phyloP scores from a whole-genome alignment of 106 monocot species.

The Dendrobium nobile region DNA sequence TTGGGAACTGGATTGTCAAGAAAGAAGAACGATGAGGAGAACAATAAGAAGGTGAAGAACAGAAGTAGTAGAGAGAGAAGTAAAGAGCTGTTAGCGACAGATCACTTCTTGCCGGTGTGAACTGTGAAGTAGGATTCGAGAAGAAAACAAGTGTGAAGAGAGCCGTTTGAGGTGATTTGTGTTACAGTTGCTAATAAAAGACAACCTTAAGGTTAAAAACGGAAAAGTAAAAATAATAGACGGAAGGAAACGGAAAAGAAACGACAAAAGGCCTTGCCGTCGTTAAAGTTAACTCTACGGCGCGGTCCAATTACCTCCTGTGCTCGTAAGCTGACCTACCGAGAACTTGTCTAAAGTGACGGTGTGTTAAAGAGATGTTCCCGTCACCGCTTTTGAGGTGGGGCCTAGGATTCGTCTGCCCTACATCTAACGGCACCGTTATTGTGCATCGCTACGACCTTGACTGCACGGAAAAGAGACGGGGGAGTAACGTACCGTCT shows the following conservation, averaged over 20 bases:
- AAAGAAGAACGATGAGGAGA: neutral
- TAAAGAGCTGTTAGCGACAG: conserved; percentile 16
- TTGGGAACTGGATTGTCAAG: neutral
- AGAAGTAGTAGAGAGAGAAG: conserved; percentile 16
- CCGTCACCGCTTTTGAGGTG: neutral
- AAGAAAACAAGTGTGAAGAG: neutral
- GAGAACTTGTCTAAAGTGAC: neutral
- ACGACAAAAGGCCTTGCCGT: neutral
- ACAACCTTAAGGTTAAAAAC: neutral
- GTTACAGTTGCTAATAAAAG: neutral
- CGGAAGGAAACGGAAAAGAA: neutral
- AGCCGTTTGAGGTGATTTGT: neutral
- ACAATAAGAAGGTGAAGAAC: conserved; percentile 5
- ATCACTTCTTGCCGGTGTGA: conserved; percentile 8
- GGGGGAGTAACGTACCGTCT: neutral
- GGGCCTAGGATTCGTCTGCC: neutral
- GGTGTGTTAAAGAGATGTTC: neutral
- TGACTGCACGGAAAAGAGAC: conserved; percentile 1
- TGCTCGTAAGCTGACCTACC: neutral
- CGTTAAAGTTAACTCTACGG: neutral
- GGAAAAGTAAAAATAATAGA: neutral
- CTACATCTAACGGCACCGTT: neutral
- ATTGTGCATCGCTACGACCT: neutral
- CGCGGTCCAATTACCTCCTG: neutral
- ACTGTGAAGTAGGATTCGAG: neutral